Base-by-base conservation (phyloP, 345 rosid species). In the Gossypium bickii region DNA sequence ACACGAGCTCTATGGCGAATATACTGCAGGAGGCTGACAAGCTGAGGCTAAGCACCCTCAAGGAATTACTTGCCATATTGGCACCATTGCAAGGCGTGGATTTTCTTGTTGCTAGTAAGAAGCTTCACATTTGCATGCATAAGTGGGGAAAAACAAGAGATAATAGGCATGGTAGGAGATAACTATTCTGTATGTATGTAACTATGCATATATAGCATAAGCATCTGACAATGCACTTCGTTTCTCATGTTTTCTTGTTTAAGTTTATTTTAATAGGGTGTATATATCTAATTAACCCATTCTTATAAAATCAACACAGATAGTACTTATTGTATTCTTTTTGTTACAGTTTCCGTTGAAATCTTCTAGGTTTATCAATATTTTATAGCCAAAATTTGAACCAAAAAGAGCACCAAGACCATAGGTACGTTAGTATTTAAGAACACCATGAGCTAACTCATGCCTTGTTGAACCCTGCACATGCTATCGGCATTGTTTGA, bases 61-160 rank as follows among this genome's bases (percentile, higher is more conserved):
- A 68, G 44, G 59, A 68, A 24, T 49, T 68, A 4, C 44, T 68
- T 51, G 59, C 15, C 20, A 25, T 49, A 49, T 49, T 49, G 12
- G 27, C 72, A 13, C 72, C 72, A 15, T 6, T 49, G 58, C 58
- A 68, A 58, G 72, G 44, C 3, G 44, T 68, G 22, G 72, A 49
- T 68, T 25, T 68, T 49, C 72, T 68, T 10, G 72, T 44, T 2
- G 24, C 45, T 3, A 29, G 44, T 68, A 68, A 68, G 44, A 68
- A 68, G 72, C 72, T 68, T 68, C 72, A 68, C 24, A 44, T 68
- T 68, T 68, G 59, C 44, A 10, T 49, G 44, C 72, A 49, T 68
- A 13, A 68, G 43, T 68, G 58, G 72, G 57, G 44, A 3, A 68
- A 49, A 49, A 25, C 57, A 49, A 49, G 58, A 48, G 72, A 68